Percentiles rank a stretch among this genome's conserved stretches.
phyloP scores from a whole-genome alignment of 2,329 filamentous ascomycete genomes.

The Ophiosphaerella korrae region DNA sequence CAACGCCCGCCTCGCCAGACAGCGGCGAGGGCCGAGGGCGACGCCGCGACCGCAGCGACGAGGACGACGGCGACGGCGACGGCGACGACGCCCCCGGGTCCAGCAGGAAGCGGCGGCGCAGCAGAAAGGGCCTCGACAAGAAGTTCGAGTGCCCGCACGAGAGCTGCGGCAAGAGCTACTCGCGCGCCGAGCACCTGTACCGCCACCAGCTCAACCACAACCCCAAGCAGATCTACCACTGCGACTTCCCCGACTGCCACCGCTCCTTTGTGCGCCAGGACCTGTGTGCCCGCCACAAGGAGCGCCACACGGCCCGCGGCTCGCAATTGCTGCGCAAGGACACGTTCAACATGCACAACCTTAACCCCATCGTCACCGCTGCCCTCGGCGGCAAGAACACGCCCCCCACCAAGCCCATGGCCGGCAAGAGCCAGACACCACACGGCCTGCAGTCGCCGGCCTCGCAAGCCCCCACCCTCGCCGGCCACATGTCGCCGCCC shows the following conservation, averaged over 20 bases:
- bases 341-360: conserved; percentile 61
- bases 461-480: conserved; percentile 22
- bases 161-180: conserved; percentile 95
- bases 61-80: conserved; percentile 35
- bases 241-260: conserved; percentile 88
- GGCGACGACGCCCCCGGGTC: conserved; percentile 38
- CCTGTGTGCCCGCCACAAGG: conserved; percentile 72
- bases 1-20: conserved; percentile 41
- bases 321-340: conserved; percentile 78
- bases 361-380: conserved; percentile 50
- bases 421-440: conserved; percentile 18
- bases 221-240: conserved; percentile 92
- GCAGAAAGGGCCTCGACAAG: conserved; percentile 79
- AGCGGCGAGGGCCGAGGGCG: conserved; percentile 44
- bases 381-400: conserved; percentile 43
- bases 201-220: conserved; percentile 95
- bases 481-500: conserved; percentile 44
- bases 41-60: conserved; percentile 43
- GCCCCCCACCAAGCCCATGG: conserved; percentile 21
- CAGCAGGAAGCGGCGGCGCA: conserved; percentile 66
- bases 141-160: conserved; percentile 74
- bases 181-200: conserved; percentile 93
- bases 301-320: conserved; percentile 64
- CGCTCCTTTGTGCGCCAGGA: conserved; percentile 93
- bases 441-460: conserved; percentile 43